phyloP scores from a whole-genome alignment of 1,284 basidiomycete species.

The Sanghuangporus sanghuang region DNA sequence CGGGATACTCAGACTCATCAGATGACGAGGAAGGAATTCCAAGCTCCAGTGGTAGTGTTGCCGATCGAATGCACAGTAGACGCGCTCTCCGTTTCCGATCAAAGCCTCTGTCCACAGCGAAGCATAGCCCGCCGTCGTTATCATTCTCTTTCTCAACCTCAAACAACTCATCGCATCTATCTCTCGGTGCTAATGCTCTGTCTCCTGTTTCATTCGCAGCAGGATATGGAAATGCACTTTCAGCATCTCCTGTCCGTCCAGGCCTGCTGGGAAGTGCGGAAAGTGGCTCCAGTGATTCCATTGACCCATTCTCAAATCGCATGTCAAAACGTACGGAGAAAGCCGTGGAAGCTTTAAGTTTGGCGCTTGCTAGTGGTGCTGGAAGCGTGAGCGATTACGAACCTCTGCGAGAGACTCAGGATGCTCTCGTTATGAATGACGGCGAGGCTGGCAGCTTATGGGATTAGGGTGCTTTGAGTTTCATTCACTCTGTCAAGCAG shows the following conservation, averaged over 20 bases:
- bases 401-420: conserved; percentile 41
- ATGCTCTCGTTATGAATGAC: conserved; percentile 34
- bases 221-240: neutral
- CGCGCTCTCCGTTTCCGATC: neutral
- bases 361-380: conserved; percentile 67
- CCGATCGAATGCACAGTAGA: neutral
- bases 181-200: conserved; percentile 10
- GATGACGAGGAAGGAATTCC: conserved; percentile 10
- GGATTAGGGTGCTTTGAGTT: conserved; percentile 33
- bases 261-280: neutral
- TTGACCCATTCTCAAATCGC: neutral
- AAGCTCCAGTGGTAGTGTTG: neutral
- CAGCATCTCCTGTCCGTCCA: neutral
- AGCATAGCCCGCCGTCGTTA: conserved; percentile 5
- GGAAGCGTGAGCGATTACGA: conserved; percentile 61
- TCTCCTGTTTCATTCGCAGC: neutral
- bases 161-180: conserved; percentile 21
- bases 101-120: neutral
- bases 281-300: neutral
- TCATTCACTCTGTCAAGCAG: neutral
- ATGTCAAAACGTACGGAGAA: conserved; percentile 15
- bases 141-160: conserved; percentile 24
- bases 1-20: conserved; percentile 8
- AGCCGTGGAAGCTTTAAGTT: conserved; percentile 53
- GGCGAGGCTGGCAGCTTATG: conserved; percentile 59